Conservation (phyloP, 2,329 filamentous ascomycete genomes). For the Diaporthe ampelina region DNA sequence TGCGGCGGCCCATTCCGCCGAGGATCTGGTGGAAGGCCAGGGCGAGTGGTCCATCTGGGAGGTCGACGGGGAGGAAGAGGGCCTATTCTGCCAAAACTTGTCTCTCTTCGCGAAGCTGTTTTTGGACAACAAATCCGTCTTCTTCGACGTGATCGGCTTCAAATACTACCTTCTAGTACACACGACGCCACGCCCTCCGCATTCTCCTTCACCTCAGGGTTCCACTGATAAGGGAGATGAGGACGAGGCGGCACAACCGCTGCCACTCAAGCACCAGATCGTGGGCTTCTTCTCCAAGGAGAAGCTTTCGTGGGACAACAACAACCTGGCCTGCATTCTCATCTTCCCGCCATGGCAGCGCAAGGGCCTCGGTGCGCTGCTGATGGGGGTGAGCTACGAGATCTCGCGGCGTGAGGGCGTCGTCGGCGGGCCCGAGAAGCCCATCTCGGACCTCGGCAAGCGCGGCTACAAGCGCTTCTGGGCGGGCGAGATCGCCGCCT, state of each 20-base stretch:
- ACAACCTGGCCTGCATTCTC: slow-evolving; percentile 96
- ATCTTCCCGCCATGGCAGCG: slow-evolving; percentile 97
- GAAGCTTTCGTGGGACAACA: slow-evolving; percentile 98
- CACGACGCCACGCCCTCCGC: slow-evolving; percentile 61
- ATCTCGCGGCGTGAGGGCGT: slow-evolving; percentile 86
- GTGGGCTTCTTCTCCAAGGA: slow-evolving; percentile 99
- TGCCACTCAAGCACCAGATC: slow-evolving; percentile 65
- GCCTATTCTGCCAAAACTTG: slow-evolving; percentile 93
- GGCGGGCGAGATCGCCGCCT: slow-evolving; percentile 86
- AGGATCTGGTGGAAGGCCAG: slow-evolving; percentile 65
- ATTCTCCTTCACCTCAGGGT: slow-evolving; percentile 1
- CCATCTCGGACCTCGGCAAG: slow-evolving; percentile 86
- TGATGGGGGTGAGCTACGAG: slow-evolving; percentile 96
- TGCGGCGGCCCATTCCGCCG: slow-evolving; percentile 53
- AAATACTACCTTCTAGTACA: slow-evolving; percentile 94
- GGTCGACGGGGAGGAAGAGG: slow-evolving; percentile 89
- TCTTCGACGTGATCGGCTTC: slow-evolving; percentile 95
- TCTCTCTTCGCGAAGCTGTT: slow-evolving; percentile 98
- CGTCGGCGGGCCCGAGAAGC: slow-evolving; percentile 93
- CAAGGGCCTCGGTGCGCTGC: slow-evolving; percentile 85
- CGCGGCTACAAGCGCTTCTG: slow-evolving; percentile 89
- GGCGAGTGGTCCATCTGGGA: slow-evolving; percentile 91
- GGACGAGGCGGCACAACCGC: slow-evolving; percentile 20
- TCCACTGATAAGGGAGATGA: background rate
- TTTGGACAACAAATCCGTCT: slow-evolving; percentile 97